phyloP scores from a whole-genome alignment of 108 stramenopile genomes.

The Schizochytrium sp. region DNA sequence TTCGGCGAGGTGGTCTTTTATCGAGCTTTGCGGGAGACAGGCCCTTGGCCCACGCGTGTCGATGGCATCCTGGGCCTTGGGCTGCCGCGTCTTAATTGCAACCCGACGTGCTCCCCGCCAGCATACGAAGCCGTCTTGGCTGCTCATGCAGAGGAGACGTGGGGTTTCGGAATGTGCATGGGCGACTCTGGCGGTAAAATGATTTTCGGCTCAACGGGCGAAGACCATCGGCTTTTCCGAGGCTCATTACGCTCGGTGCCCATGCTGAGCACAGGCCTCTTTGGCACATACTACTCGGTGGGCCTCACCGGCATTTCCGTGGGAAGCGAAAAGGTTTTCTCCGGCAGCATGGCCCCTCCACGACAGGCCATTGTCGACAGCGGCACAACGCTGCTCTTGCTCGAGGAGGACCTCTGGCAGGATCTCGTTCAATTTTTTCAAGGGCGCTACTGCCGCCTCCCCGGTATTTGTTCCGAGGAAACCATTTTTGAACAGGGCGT shows the following conservation, averaged over 20 bases:
- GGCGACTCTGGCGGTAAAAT: not conserved
- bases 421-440: not conserved
- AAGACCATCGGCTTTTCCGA: not conserved
- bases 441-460: not conserved
- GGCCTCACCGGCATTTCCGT: not conserved
- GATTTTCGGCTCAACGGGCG: not conserved
- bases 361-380: not conserved
- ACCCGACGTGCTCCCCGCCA: not conserved
- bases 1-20: not conserved
- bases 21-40: not conserved
- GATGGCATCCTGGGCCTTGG: constrained; percentile 1
- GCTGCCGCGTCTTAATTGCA: not conserved
- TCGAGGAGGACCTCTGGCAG: not conserved
- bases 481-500: not conserved
- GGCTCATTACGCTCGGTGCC: not conserved
- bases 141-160: not conserved
- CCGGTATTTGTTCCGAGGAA: not conserved
- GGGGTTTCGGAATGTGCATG: not conserved
- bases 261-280: not conserved
- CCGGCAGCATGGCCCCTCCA: not conserved
- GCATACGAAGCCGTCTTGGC: not conserved
- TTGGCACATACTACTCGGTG: constrained; percentile 6
- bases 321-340: not conserved
- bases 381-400: not conserved
- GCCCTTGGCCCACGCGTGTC: constrained; percentile 5